Evolutionary conservation across 805 yeast species (phyloP).

Genomic region (Candida sithepensis): DNA sequence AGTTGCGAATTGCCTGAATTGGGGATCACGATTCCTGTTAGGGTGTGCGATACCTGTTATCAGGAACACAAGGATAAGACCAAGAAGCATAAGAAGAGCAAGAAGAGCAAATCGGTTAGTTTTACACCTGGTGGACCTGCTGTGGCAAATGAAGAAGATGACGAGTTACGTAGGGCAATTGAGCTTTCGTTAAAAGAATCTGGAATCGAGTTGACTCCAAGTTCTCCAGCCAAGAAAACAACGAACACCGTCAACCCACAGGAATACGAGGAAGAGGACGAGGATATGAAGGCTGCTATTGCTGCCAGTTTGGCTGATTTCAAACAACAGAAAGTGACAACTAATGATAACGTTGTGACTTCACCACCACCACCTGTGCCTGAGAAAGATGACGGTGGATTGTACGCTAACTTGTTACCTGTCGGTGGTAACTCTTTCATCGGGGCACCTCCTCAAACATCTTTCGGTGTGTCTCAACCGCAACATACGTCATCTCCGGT

Average conservation of each 20-base stretch:
- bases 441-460: no score
- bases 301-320: conserved; percentile 84
- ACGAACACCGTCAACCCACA: conserved; percentile 2
- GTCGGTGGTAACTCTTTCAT: not conserved
- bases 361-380: not conserved
- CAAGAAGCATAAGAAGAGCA: conserved; percentile 14
- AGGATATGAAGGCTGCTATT: conserved; percentile 89
- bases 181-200: conserved; percentile 69
- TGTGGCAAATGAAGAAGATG: conserved; percentile 57
- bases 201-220: conserved; percentile 10
- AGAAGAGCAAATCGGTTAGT: conserved; percentile 16
- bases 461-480: no score
- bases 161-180: conserved; percentile 72
- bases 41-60: conserved; percentile 91
- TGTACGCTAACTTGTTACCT: conserved; percentile 27
- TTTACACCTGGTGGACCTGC: conserved; percentile 6
- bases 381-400: conserved; percentile 21
- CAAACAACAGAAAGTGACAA: conserved; percentile 29
- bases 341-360: not conserved
- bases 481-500: no score
- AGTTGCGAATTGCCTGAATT: conserved; percentile 68
- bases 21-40: conserved; percentile 84
- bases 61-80: conserved; percentile 49
- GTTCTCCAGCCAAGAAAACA: conserved; percentile 1
- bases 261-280: conserved; percentile 65